These are phyloP conservation scores for Acorus gramineus DNA, from an alignment of 106 monocot species.

Conservation along the genomic window DNA sequence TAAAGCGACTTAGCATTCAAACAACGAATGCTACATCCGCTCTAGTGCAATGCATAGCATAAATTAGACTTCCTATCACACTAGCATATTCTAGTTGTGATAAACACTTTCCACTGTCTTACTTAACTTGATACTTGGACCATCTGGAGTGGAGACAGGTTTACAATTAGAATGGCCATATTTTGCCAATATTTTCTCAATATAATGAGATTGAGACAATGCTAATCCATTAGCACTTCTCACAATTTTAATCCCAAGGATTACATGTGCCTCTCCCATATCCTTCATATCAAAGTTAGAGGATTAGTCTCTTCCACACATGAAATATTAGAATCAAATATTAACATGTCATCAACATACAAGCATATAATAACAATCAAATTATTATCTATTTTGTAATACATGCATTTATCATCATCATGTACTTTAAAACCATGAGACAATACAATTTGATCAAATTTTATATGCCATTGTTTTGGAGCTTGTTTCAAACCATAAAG, in stretches of 20 bases:
- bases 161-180: background rate
- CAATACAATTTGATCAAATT: background rate
- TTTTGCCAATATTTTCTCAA: background rate
- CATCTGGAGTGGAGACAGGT: background rate
- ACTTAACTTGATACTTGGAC: background rate
- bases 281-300: slow-evolving; percentile 1
- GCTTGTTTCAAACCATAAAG: background rate
- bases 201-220: background rate
- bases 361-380: no score
- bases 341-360: no score
- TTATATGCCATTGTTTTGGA: background rate
- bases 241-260: background rate
- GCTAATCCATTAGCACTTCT: background rate
- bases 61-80: background rate
- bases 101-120: background rate
- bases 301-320: background rate
- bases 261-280: background rate
- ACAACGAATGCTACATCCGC: background rate
- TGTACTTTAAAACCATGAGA: background rate
- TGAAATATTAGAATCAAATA: background rate
- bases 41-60: background rate
- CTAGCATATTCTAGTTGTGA: background rate
- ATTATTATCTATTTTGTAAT: background rate
- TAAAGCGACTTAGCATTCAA: background rate
- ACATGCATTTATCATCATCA: background rate